A percentile compares a stretch with the other conserved stretches of the same genome.
Evolutionary conservation across 345 rosid genomes (phyloP).

Genomic region (Hirschfeldia incana): DNA sequence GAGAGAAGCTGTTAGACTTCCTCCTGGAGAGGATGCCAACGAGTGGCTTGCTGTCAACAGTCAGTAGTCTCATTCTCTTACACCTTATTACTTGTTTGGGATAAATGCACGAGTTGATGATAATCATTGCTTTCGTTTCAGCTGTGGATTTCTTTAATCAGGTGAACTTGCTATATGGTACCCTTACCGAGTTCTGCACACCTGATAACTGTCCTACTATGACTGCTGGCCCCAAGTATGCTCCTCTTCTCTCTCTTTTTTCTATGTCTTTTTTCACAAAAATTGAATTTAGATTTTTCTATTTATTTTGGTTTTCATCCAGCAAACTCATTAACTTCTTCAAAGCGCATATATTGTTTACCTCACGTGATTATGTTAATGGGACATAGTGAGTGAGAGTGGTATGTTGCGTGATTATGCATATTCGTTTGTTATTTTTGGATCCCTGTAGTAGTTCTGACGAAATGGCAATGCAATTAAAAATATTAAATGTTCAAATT

Average conservation of each 20-base stretch:
- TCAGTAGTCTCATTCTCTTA: slow-evolving; percentile 39
- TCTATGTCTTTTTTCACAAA: neutral
- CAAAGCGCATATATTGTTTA: neutral
- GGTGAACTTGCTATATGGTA: slow-evolving; percentile 97
- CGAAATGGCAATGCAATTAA: neutral
- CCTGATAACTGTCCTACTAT: slow-evolving; percentile 95
- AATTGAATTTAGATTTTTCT: neutral
- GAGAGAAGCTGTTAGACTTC: slow-evolving; percentile 98
- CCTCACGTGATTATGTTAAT: neutral
- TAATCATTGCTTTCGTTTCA: neutral
- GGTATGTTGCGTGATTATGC: neutral
- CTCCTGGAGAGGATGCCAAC: slow-evolving; percentile 97
- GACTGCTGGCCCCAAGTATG: slow-evolving; percentile 99
- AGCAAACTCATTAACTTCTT: neutral
- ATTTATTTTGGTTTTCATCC: neutral
- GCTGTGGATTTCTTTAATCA: slow-evolving; percentile 70
- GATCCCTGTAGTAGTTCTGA: neutral
- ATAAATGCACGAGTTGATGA: too few relatives aligned
- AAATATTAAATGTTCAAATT: neutral
- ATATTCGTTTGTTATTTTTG: slow-evolving; percentile 1
- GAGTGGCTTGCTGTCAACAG: slow-evolving; percentile 99
- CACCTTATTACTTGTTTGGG: too few relatives aligned
- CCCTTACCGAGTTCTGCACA: slow-evolving; percentile 98
- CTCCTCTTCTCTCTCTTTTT: slow-evolving; percentile 14
- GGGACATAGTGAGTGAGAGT: neutral